These are phyloP conservation scores for Monosporascus ibericus DNA, from an alignment of 2,329 filamentous ascomycete genomes.

Conservation along the genomic window DNA sequence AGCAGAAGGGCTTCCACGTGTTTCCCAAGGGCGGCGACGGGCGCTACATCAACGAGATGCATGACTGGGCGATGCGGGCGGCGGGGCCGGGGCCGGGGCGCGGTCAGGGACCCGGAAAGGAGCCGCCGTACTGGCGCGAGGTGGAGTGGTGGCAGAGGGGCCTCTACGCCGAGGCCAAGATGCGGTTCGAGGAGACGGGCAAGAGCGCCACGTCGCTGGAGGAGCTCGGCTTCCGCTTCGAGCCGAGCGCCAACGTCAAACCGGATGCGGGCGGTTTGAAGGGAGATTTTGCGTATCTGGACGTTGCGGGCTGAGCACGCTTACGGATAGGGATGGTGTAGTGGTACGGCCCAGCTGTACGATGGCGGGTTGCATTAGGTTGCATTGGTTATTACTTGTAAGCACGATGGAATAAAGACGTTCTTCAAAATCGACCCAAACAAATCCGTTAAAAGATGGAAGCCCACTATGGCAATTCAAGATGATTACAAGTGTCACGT, in stretches of 20 bases:
- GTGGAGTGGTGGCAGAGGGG: constrained; percentile 67
- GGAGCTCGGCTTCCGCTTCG: constrained; percentile 66
- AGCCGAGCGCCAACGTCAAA: constrained; percentile 12
- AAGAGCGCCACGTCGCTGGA: constrained; percentile 57
- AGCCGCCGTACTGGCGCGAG: constrained; percentile 65
- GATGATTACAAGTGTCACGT: too few species aligned
- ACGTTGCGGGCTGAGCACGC: not conserved
- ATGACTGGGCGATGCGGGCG: constrained; percentile 53
- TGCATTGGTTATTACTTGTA: too few species aligned
- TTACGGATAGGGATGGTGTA: too few species aligned
- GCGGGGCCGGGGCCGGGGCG: not conserved
- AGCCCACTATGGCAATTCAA: too few species aligned
- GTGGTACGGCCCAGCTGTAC: too few species aligned
- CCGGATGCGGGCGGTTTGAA: not conserved
- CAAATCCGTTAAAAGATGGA: too few species aligned
- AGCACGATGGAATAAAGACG: too few species aligned
- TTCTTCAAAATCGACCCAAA: too few species aligned
- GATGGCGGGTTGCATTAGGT: too few species aligned
- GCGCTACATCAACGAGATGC: constrained; percentile 62
- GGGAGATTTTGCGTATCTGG: not conserved
- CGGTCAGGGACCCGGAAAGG: constrained; percentile 49
- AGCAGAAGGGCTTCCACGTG: constrained; percentile 39
- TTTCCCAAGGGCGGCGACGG: constrained; percentile 55
- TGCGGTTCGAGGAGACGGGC: constrained; percentile 62
- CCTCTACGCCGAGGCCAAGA: constrained; percentile 62